Evolutionary conservation across 306 rosid genomes (phyloP).

Genomic region (Betula pendula): DNA sequence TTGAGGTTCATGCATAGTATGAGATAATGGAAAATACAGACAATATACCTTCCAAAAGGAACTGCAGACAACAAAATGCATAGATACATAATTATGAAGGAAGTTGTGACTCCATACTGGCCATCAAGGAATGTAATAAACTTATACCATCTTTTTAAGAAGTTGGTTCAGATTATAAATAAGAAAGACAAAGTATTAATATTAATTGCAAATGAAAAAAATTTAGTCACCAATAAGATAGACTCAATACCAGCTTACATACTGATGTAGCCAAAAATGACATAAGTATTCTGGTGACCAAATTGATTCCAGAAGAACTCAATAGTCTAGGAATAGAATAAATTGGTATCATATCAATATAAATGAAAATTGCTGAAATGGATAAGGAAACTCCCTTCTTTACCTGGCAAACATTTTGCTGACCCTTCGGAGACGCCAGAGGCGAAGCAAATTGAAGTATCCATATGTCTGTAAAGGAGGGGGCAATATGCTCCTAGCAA

Average conservation of each 20-base stretch:
- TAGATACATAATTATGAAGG: background rate
- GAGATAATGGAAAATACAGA: background rate
- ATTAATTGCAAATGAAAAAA: background rate
- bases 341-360: background rate
- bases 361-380: background rate
- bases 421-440: conserved; percentile 84
- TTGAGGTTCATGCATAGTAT: background rate
- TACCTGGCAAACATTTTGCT: conserved; percentile 77
- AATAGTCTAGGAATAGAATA: no score
- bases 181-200: background rate
- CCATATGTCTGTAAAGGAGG: conserved; percentile 45
- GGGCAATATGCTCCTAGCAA: conserved; percentile 40
- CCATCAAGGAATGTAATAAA: background rate
- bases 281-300: background rate
- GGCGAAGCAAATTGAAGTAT: conserved; percentile 69
- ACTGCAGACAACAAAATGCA: background rate
- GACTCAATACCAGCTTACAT: no score
- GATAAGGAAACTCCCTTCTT: background rate
- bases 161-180: background rate
- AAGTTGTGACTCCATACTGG: background rate
- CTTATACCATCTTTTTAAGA: background rate
- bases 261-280: background rate
- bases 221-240: background rate
- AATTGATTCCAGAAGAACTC: background rate
- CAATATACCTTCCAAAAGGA: background rate